Evolutionary conservation across 805 yeast species (phyloP), one percentile per base, ranked within the genome.

Genomic region (Cyberlindnera americana): DNA sequence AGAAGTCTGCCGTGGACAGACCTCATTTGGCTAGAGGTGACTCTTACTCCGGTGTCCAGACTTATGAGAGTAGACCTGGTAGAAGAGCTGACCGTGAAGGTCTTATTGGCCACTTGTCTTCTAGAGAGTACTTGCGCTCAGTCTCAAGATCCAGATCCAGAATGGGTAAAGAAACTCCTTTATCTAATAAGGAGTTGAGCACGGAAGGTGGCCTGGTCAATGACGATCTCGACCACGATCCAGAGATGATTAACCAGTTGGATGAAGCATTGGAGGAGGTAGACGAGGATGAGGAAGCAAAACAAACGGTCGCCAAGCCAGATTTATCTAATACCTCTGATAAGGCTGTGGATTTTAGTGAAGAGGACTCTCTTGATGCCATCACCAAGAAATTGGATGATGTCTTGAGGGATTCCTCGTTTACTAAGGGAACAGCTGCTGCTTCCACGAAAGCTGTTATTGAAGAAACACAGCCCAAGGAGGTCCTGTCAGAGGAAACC

Each of bases 11-110:
- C 3, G 9, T 30, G 13, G 53, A 34, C 10, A 38, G 36, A 32
- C 88, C 89, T 2, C 86, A 82, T 60, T 66, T 83, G 52, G 90
- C 91, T 3, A 69, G 84, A 45, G 93, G 91, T 26, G 90, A 82
- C 47, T 78, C 89, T 1, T 83, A 83, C 56, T 84, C 81, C 51
- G 73, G 75, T 51, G 75, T 78, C 10, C 66, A 70, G 35, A 38
- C 42, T 5, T 44, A 61, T 13, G 73, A 70, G 33, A 69, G 32
- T 16, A 47, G 56, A 43, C 37, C 49, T 3, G 57, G 58, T 22
- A 51, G 59, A 49, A 42, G 35, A 17, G 26, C 49, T 3, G 39
- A 40, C 17, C 54, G 57, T 28, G 62, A 56, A 27, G 22, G 38
- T 5, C n/a, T 46, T 3, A 40, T 31, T 19, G 14, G 44, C 29